Conservation (phyloP, 1,284 basidiomycete genomes). For the Rhodotorula sp. region DNA sequence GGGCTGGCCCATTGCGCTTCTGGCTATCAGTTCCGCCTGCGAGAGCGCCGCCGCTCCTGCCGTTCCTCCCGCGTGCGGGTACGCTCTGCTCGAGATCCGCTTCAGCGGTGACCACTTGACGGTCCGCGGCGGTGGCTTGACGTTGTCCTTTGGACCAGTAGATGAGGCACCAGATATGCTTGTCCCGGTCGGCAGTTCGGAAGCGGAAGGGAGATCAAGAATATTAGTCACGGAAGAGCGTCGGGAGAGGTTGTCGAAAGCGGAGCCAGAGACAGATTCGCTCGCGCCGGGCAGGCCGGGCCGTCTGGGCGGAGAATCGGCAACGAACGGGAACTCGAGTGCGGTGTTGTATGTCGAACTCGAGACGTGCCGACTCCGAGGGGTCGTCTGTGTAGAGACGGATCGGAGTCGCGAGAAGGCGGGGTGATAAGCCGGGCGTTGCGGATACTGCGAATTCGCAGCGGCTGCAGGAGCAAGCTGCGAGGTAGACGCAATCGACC, state of each 20-base stretch:
- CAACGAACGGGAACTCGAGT: constrained; percentile 6
- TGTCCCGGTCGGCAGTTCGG: constrained; percentile 10
- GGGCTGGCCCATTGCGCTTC: constrained; percentile 58
- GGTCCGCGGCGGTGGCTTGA: constrained; percentile 8
- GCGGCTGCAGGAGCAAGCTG: not conserved
- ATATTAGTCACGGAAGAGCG: constrained; percentile 32
- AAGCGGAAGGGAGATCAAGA: constrained; percentile 20
- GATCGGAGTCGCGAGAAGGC: constrained; percentile 41
- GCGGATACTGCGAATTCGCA: constrained; percentile 18
- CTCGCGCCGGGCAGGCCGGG: constrained; percentile 8
- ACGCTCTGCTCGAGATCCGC: constrained; percentile 58
- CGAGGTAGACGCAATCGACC: constrained; percentile 16
- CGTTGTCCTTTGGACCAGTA: not conserved
- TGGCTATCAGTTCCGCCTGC: constrained; percentile 15
- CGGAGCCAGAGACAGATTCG: constrained; percentile 27
- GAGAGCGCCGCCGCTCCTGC: constrained; percentile 1
- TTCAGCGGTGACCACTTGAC: constrained; percentile 75
- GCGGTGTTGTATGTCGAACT: constrained; percentile 32
- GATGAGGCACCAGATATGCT: constrained; percentile 6
- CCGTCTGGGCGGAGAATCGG: not conserved
- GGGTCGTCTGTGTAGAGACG: constrained; percentile 36
- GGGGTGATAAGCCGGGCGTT: constrained; percentile 40
- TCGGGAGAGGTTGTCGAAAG: constrained; percentile 40
- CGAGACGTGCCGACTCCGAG: constrained; percentile 24
- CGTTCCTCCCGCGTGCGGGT: constrained; percentile 44